Base-by-base conservation (phyloP, 768 basidiomycete species). In the Lactarius hatsudake region DNA sequence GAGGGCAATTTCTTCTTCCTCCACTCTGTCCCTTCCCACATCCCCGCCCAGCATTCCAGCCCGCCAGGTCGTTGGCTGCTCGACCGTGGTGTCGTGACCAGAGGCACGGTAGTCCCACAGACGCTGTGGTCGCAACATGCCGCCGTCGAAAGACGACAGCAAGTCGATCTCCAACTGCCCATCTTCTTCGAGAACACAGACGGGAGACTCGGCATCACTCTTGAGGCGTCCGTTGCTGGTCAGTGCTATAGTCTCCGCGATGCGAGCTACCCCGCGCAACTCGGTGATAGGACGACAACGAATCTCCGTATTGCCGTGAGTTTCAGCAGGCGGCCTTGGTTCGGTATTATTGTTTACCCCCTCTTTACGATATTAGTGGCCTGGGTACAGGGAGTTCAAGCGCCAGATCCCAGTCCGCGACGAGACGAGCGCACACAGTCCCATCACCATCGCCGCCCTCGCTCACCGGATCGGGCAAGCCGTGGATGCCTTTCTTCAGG, bases 381-480 rank as follows among this genome's bases (percentile, higher is more conserved):
- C 38, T 8, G 59, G 59, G 18, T 61, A 61, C n/a, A 28, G n/a
- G 38, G 36, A 38, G 18, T 61, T 40, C 38, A 61, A 43, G 40
- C 59, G 59, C 15, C 59, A 42, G 23, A 26, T 61, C 17, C 59
- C 23, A 5, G 40, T 26, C n/a, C 59, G 43, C 36, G 59, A 61
- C 28, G 38, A 61, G 43, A 43, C 59, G n/a, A 26, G 40, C 38
- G 59, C 36, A 23, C 59, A 40, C 59, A 60, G 26, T 8, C 40
- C 59, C 18, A 43, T 61, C 59, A 61, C 38, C 43, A 23, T 4
- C 15, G 59, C 36, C n/a, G 2, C 18, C 8, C 43, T 61, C 23
- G 43, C 43, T 13, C 59, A 45, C 18, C 28, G 20, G 5, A 28
- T 61, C 23, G 59, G 59, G 18, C 59, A 38, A 5, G 23, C 23